A percentile compares a stretch with the other conserved stretches of the same genome.
Conservation (phyloP, 257 asterid species). For the Ocimum tenuiflorum region DNA sequence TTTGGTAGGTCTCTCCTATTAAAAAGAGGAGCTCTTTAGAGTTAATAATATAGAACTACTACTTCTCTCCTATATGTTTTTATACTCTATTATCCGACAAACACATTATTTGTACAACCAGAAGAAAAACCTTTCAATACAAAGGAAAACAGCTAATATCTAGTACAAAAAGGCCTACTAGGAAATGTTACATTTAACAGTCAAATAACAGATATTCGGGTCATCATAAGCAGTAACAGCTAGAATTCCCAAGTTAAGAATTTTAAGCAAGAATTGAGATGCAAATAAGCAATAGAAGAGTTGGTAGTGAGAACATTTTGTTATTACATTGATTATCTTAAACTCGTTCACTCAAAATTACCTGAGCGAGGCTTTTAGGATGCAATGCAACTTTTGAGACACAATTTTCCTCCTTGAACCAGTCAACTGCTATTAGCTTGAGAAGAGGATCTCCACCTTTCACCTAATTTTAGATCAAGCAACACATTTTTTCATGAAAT, state of each 20-base stretch:
- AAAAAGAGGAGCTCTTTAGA: constrained; percentile 56
- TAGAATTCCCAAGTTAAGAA: not conserved
- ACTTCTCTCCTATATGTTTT: too few species aligned
- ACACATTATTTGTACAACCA: not conserved
- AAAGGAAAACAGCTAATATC: not conserved
- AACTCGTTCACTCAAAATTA: constrained; percentile 21
- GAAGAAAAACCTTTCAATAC: not conserved
- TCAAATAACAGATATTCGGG: not conserved
- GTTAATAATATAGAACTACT: too few species aligned
- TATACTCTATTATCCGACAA: too few species aligned
- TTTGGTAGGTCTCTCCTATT: too few species aligned
- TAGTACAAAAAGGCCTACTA: not conserved
- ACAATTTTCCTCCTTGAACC: constrained; percentile 78
- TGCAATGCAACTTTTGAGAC: constrained; percentile 65
- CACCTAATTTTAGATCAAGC: constrained; percentile 43
- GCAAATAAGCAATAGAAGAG: not conserved
- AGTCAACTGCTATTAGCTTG: constrained; percentile 92
- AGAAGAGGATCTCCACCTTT: constrained; percentile 92
- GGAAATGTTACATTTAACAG: constrained; percentile 1
- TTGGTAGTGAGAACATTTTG: not conserved
- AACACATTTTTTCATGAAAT: constrained; percentile 12
- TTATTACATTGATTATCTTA: not conserved
- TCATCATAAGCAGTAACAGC: not conserved
- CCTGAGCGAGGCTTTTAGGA: constrained; percentile 86
- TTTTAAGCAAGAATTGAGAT: not conserved